phyloP scores from a whole-genome alignment of 805 yeast species.

The Candida glaebosa region DNA sequence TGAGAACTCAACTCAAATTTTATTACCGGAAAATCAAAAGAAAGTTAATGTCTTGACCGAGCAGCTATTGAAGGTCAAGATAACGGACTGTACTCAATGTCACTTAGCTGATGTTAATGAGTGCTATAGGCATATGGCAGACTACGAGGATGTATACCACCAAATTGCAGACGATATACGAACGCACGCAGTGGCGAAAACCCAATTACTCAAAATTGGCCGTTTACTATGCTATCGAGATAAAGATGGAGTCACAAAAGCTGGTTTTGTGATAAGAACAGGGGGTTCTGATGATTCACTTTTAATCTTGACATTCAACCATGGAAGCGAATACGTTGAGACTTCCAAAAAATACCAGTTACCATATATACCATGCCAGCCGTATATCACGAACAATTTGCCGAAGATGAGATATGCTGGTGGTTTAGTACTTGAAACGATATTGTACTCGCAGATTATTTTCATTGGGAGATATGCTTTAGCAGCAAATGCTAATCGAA shows the following conservation, averaged over 20 bases:
- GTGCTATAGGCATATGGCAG: constrained; percentile 42
- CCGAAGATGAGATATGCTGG: constrained; percentile 31
- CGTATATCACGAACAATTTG: constrained; percentile 34
- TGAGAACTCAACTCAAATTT: constrained; percentile 81
- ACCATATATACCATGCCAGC: constrained; percentile 35
- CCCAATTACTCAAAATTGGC: constrained; percentile 47
- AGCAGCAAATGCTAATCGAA: constrained; percentile 27
- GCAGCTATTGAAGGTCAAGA: constrained; percentile 36
- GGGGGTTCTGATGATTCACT: constrained; percentile 28
- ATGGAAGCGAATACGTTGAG: constrained; percentile 31
- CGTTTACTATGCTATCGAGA: constrained; percentile 59
- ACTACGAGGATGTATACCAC: constrained; percentile 43
- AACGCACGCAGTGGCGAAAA: constrained; percentile 45
- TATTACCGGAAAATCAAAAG: constrained; percentile 81
- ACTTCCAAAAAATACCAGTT: constrained; percentile 19
- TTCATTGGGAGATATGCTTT: constrained; percentile 39
- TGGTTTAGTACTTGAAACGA: constrained; percentile 32
- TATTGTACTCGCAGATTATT: constrained; percentile 41
- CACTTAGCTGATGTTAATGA: constrained; percentile 41
- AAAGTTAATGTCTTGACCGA: constrained; percentile 53
- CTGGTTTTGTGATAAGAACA: constrained; percentile 55
- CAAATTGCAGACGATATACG: constrained; percentile 47
- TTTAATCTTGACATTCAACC: constrained; percentile 44
- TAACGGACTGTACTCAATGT: constrained; percentile 34
- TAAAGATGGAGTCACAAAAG: constrained; percentile 31